Evolutionary conservation across 495 filamentous ascomycete species (phyloP), one percentile per base, ranked within the genome.

Genomic region (Trichoderma parareesei): DNA sequence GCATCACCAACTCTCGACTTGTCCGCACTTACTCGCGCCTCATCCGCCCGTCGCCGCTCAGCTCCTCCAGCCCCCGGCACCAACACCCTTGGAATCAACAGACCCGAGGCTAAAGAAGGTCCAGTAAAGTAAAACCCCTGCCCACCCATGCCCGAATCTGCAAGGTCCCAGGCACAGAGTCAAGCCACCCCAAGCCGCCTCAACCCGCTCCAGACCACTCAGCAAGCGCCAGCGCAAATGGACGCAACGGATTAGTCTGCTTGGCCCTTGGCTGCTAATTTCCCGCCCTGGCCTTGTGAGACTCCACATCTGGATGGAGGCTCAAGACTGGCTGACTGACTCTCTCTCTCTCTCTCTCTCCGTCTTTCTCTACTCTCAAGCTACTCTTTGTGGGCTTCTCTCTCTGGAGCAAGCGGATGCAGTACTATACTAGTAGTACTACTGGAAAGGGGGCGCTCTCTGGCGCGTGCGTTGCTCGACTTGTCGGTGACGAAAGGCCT

Each of bases 131-230:
- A 27, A 2, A 27, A 27, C 27, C 27, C 27, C 27, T 27, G 27
- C 27, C 27, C 27, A 27, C 27, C 33, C 27, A 10, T 18, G n/a
- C 44, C 53, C 16, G 27, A 27, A 57, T 20, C 53, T 57, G 53
- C 53, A 57, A 57, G 53, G 53, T 57, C 35, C 53, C 53, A 57
- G 53, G 53, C 53, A 57, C 53, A 57, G 20, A 11, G 11, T 14
- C 6, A 20, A 57, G 20, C 27, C 27, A 33, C 53, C 35, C 53
- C 35, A 14, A 33, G 20, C 53, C 53, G 11, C 27, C 27, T 27
- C 27, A 27, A 27, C 27, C 27, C 27, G 27, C 27, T 27, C 27
- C 27, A 27, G 27, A 27, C n/a, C n/a, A n/a, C 11, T 16, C 13
- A 16, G 44, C 44, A 48, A 48, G 16, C 16, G 44, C 27, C 27